Base-by-base conservation (phyloP, 2,329 filamentous ascomycete genomes). In the Diplodia corticola region DNA sequence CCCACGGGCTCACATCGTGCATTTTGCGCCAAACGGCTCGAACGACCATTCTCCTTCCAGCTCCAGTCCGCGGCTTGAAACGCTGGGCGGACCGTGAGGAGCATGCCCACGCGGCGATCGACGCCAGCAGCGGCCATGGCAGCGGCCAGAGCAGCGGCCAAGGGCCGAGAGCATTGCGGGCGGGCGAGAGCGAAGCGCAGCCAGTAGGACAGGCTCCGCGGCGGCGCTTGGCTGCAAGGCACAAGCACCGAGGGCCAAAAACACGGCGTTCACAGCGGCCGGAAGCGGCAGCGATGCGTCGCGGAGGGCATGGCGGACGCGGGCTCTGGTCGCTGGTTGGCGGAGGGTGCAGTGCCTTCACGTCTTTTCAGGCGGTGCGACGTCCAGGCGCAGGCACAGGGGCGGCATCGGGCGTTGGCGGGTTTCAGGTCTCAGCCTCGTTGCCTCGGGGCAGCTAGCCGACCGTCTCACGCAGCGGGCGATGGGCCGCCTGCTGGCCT, bases 371-470 rank as follows among this genome's bases (percentile, higher is more conserved):
- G 5, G 55, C 37, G 37, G 40, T 49, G 57, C 57, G 40, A 61
- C 57, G 40, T 15, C 24, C 57, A 24, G 5, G 40, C 26, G 22
- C 53, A 44, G 57, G 15, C 26, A 48, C 30, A n/a, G 57, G 40
- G 57, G 24, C 22, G 20, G 17, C 28, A 13, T 12, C 26, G 28
- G 30, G 60, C 46, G 60, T 13, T 53, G 60, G 48, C 15, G 9
- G 26, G 60, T 63, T 63, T 63, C 60, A 53, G 60, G 26, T n/a
- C 44, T 63, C 60, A 63, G 60, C 60, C 60, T 63, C 60, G 57
- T 49, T 12, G 55, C 55, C 55, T 7, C 26, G 26, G 55, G 12
- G 20, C 15, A 17, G 22, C 35, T 59, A 59, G 55, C 55, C 55
- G 55, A 59, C 55, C 55, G 55, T 59, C 55, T 44, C 55, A 59